Evolutionary conservation across 1,139 yeast species (phyloP).

Genomic region (Candida glucosophila): DNA sequence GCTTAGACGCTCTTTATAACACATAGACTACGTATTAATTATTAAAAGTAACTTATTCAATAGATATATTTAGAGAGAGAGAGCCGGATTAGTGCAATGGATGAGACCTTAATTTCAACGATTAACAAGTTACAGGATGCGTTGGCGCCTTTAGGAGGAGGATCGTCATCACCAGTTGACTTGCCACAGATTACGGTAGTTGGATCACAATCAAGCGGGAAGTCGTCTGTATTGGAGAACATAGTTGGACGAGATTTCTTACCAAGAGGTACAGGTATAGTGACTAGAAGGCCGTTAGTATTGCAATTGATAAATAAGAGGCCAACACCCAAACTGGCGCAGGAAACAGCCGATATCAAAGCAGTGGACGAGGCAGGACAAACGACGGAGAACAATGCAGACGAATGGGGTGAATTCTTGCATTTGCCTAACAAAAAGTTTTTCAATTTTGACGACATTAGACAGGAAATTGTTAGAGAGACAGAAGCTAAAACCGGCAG

Average conservation of each 20-base stretch:
- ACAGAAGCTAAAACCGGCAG: slow-evolving; percentile 93
- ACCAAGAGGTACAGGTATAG: slow-evolving; percentile 95
- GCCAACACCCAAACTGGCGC: slow-evolving; percentile 15
- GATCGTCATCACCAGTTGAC: slow-evolving; percentile 77
- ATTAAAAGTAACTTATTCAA: background rate
- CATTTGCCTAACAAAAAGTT: slow-evolving; percentile 87
- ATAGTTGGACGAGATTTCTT: slow-evolving; percentile 92
- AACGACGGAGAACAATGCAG: slow-evolving; percentile 65
- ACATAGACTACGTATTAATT: too few species aligned
- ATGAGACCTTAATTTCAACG: slow-evolving; percentile 79
- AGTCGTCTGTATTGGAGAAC: slow-evolving; percentile 87
- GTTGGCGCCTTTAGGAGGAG: slow-evolving; percentile 86
- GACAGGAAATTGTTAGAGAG: slow-evolving; percentile 85
- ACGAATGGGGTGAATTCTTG: slow-evolving; percentile 97
- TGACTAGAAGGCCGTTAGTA: slow-evolving; percentile 86
- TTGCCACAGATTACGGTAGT: slow-evolving; percentile 95
- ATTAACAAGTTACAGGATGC: slow-evolving; percentile 93
- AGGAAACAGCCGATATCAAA: slow-evolving; percentile 21
- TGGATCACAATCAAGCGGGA: slow-evolving; percentile 93
- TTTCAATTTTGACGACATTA: slow-evolving; percentile 82
- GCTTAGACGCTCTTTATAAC: too few species aligned
- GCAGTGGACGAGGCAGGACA: slow-evolving; percentile 35
- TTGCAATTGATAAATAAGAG: slow-evolving; percentile 74
- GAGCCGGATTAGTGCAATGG: slow-evolving; percentile 48
- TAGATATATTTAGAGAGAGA: slow-evolving; percentile 1